phyloP scores from a whole-genome alignment of 164 flowering plant species.

The Litsea cubeba region DNA sequence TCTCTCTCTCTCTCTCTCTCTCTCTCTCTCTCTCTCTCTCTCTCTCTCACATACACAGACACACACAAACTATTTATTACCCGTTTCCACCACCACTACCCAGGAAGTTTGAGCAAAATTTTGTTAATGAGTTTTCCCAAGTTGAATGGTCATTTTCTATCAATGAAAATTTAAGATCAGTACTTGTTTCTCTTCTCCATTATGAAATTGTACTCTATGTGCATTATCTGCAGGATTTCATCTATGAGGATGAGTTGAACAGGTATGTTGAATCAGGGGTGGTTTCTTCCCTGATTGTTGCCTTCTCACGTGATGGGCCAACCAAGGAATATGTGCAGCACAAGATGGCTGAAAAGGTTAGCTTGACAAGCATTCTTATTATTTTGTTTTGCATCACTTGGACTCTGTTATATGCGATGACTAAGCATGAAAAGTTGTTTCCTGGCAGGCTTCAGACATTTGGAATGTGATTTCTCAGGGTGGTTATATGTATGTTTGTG shows the following conservation, averaged over 20 bases:
- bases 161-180: too few species aligned
- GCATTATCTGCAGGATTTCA: constrained; percentile 55
- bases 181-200: neutral
- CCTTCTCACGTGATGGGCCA: constrained; percentile 89
- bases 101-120: too few species aligned
- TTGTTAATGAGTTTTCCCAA: too few species aligned
- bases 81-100: too few species aligned
- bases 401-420: neutral
- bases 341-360: constrained; percentile 76
- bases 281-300: constrained; percentile 70
- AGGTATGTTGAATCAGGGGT: constrained; percentile 60
- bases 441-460: constrained; percentile 54
- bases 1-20: too few species aligned
- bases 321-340: constrained; percentile 91
- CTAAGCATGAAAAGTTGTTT: neutral
- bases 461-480: constrained; percentile 65
- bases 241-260: constrained; percentile 81
- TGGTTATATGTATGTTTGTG: constrained; percentile 84
- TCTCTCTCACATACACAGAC: too few species aligned
- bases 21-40: too few species aligned
- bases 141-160: too few species aligned
- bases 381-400: neutral
- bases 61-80: too few species aligned
- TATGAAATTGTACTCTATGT: neutral
- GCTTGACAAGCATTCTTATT: neutral